A percentile compares a stretch with the other conserved stretches of the same genome.
phyloP scores from a whole-genome alignment of 78 protist species.

The Dictyostelium purpureum region DNA sequence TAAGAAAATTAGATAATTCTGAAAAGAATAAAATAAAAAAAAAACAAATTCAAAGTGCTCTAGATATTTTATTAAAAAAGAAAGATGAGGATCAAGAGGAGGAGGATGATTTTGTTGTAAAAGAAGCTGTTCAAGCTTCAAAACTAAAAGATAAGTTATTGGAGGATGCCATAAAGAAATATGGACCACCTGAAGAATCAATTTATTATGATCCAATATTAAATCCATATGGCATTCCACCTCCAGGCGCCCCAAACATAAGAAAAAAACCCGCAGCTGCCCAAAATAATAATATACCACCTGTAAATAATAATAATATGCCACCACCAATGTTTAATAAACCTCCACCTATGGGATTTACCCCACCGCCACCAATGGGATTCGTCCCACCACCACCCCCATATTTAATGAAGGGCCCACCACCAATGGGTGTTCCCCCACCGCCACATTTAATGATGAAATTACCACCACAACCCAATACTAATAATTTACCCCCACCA shows the following conservation, averaged over 20 bases:
- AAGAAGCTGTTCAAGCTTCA: neutral
- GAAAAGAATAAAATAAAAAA: slow-evolving; percentile 20
- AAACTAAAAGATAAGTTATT: slow-evolving; percentile 4
- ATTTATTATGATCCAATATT: slow-evolving; percentile 22
- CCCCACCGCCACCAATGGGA: neutral
- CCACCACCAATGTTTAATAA: neutral
- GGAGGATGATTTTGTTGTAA: neutral
- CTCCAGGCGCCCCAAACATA: neutral
- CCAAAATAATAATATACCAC: neutral
- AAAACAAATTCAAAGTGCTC: slow-evolving; percentile 15
- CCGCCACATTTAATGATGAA: neutral
- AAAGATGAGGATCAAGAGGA: neutral
- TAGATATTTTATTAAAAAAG: neutral
- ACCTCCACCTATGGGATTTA: neutral
- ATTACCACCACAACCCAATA: slow-evolving; percentile 11
- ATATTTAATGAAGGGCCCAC: neutral
- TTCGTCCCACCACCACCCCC: neutral
- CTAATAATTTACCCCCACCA: slow-evolving; percentile 31
- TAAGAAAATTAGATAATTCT: slow-evolving; percentile 2
- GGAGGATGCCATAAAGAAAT: slow-evolving; percentile 5
- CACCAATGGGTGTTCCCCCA: slow-evolving; percentile 10
- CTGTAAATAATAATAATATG: neutral
- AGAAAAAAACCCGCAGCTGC: slow-evolving; percentile 3
- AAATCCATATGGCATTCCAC: slow-evolving; percentile 34
- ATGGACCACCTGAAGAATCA: slow-evolving; percentile 27